Conservation (phyloP, 2,329 filamentous ascomycete genomes). For the Podosphaera leucotricha region DNA sequence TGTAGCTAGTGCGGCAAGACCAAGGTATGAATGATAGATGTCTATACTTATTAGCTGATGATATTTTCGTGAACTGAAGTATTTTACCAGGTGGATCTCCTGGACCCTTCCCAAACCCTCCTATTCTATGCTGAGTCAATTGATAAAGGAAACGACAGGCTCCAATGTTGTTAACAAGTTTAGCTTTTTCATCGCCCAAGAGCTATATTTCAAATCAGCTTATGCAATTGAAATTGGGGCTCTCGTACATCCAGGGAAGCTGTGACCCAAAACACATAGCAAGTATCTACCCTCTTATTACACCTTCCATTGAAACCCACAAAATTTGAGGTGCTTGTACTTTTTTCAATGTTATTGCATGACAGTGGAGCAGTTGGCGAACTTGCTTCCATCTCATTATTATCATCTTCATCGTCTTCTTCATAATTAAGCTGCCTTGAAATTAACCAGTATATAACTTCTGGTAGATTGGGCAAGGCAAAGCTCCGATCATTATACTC, state of each 20-base stretch:
- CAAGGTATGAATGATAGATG: constrained; percentile 75
- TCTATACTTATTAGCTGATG: constrained; percentile 20
- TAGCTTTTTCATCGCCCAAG: constrained; percentile 23
- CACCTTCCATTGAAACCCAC: constrained; percentile 73
- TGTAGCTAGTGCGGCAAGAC: constrained; percentile 54
- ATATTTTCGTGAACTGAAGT: not conserved
- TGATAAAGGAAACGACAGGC: constrained; percentile 61
- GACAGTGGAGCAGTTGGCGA: constrained; percentile 11
- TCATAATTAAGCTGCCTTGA: constrained; percentile 40
- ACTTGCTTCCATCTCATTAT: constrained; percentile 5
- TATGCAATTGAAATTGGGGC: not conserved
- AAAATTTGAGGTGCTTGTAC: constrained; percentile 13
- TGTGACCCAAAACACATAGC: constrained; percentile 82
- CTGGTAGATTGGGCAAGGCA: constrained; percentile 17
- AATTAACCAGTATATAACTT: constrained; percentile 30
- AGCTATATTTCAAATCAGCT: constrained; percentile 20
- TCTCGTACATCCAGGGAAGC: constrained; percentile 31
- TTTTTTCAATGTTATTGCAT: constrained; percentile 1
- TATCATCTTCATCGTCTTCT: constrained; percentile 17
- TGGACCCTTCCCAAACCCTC: constrained; percentile 54
- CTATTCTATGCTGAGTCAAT: constrained; percentile 68
- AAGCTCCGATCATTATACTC: constrained; percentile 3
- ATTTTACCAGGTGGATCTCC: constrained; percentile 38
- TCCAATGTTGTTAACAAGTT: constrained; percentile 32
- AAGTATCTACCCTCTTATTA: constrained; percentile 86